Evolutionary conservation across 192 early-diverging fungal genomes (phyloP).

Genomic region (Coemansia sp.): DNA sequence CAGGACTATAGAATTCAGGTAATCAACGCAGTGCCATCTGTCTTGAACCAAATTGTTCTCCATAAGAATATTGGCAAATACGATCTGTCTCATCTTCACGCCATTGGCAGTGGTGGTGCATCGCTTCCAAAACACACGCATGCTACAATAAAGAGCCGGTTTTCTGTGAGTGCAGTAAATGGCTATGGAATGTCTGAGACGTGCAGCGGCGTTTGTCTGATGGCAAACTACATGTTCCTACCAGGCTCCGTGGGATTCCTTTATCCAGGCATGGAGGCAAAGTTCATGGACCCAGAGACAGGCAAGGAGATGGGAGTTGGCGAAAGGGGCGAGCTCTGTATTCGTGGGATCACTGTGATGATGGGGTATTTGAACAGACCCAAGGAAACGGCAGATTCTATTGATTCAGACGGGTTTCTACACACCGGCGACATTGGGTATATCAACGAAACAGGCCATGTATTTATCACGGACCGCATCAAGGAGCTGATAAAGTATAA

Average conservation of each 20-base stretch:
- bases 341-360: conserved; percentile 84
- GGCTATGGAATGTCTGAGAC: conserved; percentile 69
- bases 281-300: conserved; percentile 73
- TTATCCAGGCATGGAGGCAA: conserved; percentile 70
- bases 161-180: conserved; percentile 40
- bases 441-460: conserved; percentile 63
- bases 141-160: conserved; percentile 30
- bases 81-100: conserved; percentile 64
- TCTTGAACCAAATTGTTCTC: conserved; percentile 65
- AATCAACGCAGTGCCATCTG: conserved; percentile 61
- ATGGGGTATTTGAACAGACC: conserved; percentile 78
- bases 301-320: conserved; percentile 56
- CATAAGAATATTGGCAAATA: conserved; percentile 66
- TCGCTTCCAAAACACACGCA: conserved; percentile 64
- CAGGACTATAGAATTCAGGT: conserved; percentile 66
- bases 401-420: conserved; percentile 75
- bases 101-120: conserved; percentile 70
- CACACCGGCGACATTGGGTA: conserved; percentile 80
- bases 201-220: conserved; percentile 29
- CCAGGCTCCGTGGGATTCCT: conserved; percentile 72
- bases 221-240: conserved; percentile 10
- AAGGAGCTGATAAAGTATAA: conserved; percentile 97
- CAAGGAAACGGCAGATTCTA: conserved; percentile 65
- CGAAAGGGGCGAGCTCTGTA: conserved; percentile 77
- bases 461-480: conserved; percentile 68